Evolutionary conservation across 2,329 filamentous ascomycete genomes (phyloP), one percentile per base, ranked within the genome.

Genomic region (Aspergillus piperis): DNA sequence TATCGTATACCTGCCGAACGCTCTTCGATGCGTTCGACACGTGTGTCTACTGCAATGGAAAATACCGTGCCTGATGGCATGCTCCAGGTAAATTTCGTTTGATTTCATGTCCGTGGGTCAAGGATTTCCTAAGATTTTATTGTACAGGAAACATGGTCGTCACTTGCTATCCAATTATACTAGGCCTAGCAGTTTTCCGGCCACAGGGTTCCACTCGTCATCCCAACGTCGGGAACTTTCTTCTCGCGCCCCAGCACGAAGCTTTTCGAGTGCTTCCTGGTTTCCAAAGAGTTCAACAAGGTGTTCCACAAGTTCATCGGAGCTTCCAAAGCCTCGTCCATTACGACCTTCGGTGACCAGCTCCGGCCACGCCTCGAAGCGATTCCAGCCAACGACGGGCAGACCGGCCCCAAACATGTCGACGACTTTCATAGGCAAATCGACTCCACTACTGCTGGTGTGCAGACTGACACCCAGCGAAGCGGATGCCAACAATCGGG

Each of bases 351-450:
- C 93, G 55, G 85, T 89, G 25, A 99, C 90, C n/a, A 99, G 80
- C 78, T 99, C 95, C 2, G 86, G 82, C 83, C 96, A 96, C 63
- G 93, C 94, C 72, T 93, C 88, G 71, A 96, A 99, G 2, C 85
- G 84, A 25, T 86, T 86, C 83, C 95, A 98, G 3, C 92, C 94
- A 0, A 89, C 88, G 0, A 99, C 95, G 0, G 95, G 95, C 27
- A 99, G 80, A 0, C 94, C 95, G 0, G 93, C 90, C 2, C 95
- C 95, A 74, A 99, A 98, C 93, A 99, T 97, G 74, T 99, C 95
- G 13, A 99, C 93, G 1, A 99, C 92, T 78, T 99, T 99, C 95
- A 99, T 99, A 0, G 95, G 95, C 19, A 99, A 81, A 76, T 99
- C 95, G 0, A 99, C 92, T 1, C 95, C 95, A 2, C 92, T 96